phyloP scores from a whole-genome alignment of 1,139 yeast species.

The Suhomyces ambrosiae region DNA sequence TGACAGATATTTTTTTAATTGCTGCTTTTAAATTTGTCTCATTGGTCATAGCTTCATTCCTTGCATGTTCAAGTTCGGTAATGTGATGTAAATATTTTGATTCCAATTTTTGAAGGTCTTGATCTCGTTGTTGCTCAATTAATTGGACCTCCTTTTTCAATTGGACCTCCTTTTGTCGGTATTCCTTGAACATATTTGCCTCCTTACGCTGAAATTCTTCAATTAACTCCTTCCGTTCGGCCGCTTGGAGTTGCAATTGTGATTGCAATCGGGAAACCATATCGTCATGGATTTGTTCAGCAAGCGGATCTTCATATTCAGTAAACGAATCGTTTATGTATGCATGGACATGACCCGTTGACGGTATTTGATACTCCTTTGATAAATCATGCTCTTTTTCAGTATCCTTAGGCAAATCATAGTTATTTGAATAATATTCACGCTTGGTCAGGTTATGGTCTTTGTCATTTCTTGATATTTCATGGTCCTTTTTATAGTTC shows the following conservation, averaged over 20 bases:
- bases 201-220: conserved; percentile 19
- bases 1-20: conserved; percentile 11
- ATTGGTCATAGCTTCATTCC: not conserved
- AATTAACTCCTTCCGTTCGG: conserved; percentile 16
- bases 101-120: conserved; percentile 1
- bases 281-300: conserved; percentile 1
- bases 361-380: too few relatives aligned
- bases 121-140: not conserved
- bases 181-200: conserved; percentile 11
- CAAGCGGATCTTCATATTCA: not conserved
- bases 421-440: too few relatives aligned
- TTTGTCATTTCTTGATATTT: too few relatives aligned
- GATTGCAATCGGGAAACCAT: conserved; percentile 3
- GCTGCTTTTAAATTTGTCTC: conserved; percentile 8
- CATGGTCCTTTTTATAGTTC: too few relatives aligned
- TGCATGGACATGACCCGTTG: too few relatives aligned
- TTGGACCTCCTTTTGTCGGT: conserved; percentile 6
- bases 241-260: conserved; percentile 13
- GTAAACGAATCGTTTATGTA: conserved; percentile 6
- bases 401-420: too few relatives aligned
- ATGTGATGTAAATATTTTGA: not conserved
- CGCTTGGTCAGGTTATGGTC: too few relatives aligned
- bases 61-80: conserved; percentile 1
- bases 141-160: conserved; percentile 7
- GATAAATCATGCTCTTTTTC: too few relatives aligned